phyloP scores from a whole-genome alignment of 495 filamentous ascomycete genomes.

The Pyrenula aspistea region DNA sequence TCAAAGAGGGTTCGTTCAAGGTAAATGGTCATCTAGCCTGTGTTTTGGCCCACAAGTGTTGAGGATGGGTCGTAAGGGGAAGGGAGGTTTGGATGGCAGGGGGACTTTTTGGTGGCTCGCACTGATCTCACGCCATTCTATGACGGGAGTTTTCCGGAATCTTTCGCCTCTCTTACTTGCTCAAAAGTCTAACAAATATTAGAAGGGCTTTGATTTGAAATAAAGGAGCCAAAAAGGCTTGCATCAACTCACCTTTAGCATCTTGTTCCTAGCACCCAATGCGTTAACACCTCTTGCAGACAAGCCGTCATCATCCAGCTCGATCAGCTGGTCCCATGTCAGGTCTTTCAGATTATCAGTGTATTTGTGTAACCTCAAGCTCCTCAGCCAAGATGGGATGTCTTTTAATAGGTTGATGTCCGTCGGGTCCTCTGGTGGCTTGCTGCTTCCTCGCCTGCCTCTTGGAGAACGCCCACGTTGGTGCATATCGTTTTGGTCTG shows the following conservation, averaged over 20 bases:
- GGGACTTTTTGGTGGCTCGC: no score
- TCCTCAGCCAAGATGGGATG: conserved; percentile 92
- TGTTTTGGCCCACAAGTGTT: no score
- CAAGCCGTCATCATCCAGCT: conserved; percentile 85
- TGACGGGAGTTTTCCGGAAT: conserved; percentile 63
- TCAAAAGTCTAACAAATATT: conserved; percentile 58
- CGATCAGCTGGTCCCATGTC: conserved; percentile 88
- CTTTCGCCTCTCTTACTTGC: conserved; percentile 75
- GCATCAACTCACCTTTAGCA: conserved; percentile 73
- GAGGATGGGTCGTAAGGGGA: no score
- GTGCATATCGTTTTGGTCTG: conserved; percentile 77
- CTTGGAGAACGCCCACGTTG: conserved; percentile 82
- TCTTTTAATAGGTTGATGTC: conserved; percentile 85
- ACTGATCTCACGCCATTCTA: no score
- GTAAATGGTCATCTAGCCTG: no score
- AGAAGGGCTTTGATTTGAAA: background rate
- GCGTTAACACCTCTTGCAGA: conserved; percentile 93
- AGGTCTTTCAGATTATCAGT: conserved; percentile 96
- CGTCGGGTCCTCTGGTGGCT: conserved; percentile 95
- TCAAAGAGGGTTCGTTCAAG: no score
- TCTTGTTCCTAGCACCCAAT: conserved; percentile 88
- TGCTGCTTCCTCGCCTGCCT: conserved; percentile 85
- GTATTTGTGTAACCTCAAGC: conserved; percentile 92
- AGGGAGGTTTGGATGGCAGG: no score
- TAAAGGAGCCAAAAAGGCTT: background rate